Evolutionary conservation across 345 rosid species (phyloP).

Genomic region (Limnanthes douglasii): DNA sequence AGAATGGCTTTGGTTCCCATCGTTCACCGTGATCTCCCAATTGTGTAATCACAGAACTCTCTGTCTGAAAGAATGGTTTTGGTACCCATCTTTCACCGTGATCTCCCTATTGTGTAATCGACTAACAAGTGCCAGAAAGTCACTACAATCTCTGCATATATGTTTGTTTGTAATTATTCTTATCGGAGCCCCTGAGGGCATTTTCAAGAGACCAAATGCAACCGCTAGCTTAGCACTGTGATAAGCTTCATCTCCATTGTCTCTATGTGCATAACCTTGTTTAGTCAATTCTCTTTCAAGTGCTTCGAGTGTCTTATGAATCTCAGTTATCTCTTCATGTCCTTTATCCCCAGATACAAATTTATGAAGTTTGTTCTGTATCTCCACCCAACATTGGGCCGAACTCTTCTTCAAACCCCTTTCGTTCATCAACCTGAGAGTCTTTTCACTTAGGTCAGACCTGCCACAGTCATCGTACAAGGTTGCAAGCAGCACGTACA

Average conservation of each 20-base stretch:
- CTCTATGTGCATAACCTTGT: slow-evolving; percentile 9
- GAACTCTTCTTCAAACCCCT: slow-evolving; percentile 12
- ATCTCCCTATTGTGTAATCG: slow-evolving; percentile 13
- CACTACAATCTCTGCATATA: slow-evolving; percentile 21
- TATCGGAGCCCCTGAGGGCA: slow-evolving; percentile 9
- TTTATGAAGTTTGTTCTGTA: slow-evolving; percentile 13
- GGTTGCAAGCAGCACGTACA: slow-evolving; percentile 31
- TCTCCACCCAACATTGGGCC: slow-evolving; percentile 13
- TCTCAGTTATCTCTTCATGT: slow-evolving; percentile 9
- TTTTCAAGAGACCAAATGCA: slow-evolving; percentile 13
- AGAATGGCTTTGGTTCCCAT: slow-evolving; percentile 4
- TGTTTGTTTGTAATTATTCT: slow-evolving; percentile 14
- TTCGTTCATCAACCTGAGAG: slow-evolving; percentile 19
- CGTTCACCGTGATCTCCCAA: slow-evolving; percentile 7
- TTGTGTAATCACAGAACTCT: slow-evolving; percentile 19
- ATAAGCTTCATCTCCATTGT: slow-evolving; percentile 10
- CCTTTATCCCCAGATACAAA: slow-evolving; percentile 14
- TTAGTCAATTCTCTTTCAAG: slow-evolving; percentile 7
- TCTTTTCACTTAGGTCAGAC: slow-evolving; percentile 25
- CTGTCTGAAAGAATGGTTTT: slow-evolving; percentile 13
- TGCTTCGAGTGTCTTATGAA: slow-evolving; percentile 12
- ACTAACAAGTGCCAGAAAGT: slow-evolving; percentile 13
- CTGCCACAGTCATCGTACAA: slow-evolving; percentile 30
- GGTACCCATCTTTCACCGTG: slow-evolving; percentile 19
- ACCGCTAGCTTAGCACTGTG: slow-evolving; percentile 20